Evolutionary conservation across 2,329 filamentous ascomycete species (phyloP).

Genomic region (Aspergillus sojae): DNA sequence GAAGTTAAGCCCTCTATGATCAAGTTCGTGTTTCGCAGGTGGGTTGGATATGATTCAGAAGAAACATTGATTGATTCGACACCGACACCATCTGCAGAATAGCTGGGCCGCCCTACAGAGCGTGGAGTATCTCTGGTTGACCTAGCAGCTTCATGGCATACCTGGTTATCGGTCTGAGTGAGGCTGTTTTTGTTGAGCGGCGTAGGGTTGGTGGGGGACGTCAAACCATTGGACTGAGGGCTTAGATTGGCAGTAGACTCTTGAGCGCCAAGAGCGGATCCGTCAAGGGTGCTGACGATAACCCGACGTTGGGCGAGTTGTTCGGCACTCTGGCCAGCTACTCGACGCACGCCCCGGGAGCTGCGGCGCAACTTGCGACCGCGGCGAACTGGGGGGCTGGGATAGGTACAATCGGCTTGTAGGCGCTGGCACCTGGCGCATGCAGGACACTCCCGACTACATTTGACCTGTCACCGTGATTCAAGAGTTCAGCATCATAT

Average conservation of each 20-base stretch:
- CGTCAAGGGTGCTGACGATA: background rate
- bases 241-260: background rate
- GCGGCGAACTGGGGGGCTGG: background rate
- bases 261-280: background rate
- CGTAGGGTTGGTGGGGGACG: background rate
- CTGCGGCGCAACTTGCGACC: background rate
- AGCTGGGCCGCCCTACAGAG: background rate
- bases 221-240: background rate
- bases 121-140: background rate
- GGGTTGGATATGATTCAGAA: slow-evolving; percentile 2
- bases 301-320: background rate
- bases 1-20: background rate
- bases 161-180: background rate
- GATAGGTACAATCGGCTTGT: background rate
- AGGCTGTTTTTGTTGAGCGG: background rate
- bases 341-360: background rate
- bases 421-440: background rate
- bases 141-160: background rate
- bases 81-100: background rate
- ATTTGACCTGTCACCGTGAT: background rate
- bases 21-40: background rate
- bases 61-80: background rate
- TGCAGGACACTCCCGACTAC: background rate
- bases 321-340: background rate
- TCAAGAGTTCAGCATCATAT: background rate